These are phyloP conservation scores for Sphaceloma murrayae DNA, from an alignment of 2,329 filamentous ascomycete species.

Conservation along the genomic window DNA sequence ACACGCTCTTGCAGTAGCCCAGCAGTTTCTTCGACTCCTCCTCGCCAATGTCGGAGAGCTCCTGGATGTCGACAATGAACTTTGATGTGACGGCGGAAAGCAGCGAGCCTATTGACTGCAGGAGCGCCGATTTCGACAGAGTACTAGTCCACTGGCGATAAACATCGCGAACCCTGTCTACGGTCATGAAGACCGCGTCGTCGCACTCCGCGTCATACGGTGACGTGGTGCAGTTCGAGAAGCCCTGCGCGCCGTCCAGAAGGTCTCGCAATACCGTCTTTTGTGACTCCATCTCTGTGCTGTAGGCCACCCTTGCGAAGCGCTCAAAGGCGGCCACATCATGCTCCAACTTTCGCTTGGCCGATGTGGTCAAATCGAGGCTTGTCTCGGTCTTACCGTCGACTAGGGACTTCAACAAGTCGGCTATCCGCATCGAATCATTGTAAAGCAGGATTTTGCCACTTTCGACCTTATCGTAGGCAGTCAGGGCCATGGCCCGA, in stretches of 20 bases:
- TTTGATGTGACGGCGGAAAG: slow-evolving; percentile 49
- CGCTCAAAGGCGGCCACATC: slow-evolving; percentile 49
- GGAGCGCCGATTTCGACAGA: slow-evolving; percentile 49
- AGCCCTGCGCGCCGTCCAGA: slow-evolving; percentile 54
- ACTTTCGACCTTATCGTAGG: slow-evolving; percentile 53
- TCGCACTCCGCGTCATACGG: slow-evolving; percentile 53
- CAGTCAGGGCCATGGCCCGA: slow-evolving; percentile 63
- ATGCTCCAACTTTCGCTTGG: slow-evolving; percentile 36
- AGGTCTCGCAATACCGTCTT: slow-evolving; percentile 53
- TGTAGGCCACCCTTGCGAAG: slow-evolving; percentile 53
- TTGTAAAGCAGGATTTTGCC: slow-evolving; percentile 59
- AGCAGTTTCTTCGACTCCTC: slow-evolving; percentile 52
- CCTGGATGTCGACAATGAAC: slow-evolving; percentile 52
- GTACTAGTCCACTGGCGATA: slow-evolving; percentile 49
- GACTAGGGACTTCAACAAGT: slow-evolving; percentile 42
- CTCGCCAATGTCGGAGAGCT: slow-evolving; percentile 55
- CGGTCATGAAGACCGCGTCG: slow-evolving; percentile 48
- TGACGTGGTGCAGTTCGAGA: slow-evolving; percentile 48
- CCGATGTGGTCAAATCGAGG: slow-evolving; percentile 11
- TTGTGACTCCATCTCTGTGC: slow-evolving; percentile 56
- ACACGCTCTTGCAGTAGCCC: slow-evolving; percentile 46
- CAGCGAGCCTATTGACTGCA: slow-evolving; percentile 53
- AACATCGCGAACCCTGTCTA: slow-evolving; percentile 49
- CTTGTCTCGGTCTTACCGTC: slow-evolving; percentile 34
- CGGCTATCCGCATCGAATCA: slow-evolving; percentile 50